Percentiles rank a stretch among this genome's conserved stretches.
Conservation (phyloP, 1,284 basidiomycete species). For the Sporisorium scitamineum region DNA sequence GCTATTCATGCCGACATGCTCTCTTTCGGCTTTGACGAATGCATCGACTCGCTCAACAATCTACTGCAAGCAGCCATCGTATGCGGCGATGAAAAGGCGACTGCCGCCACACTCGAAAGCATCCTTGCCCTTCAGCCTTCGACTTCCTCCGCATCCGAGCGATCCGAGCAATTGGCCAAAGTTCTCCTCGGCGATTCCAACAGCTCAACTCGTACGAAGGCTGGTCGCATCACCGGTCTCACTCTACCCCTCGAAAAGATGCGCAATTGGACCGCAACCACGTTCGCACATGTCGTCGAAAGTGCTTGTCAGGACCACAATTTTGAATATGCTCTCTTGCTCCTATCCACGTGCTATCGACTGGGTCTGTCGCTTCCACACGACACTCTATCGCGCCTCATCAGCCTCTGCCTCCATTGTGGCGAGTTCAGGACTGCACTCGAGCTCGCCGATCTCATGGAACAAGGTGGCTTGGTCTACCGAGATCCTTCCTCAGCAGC, state of each 20-base stretch:
- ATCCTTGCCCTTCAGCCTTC: slow-evolving; percentile 27
- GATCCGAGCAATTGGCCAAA: slow-evolving; percentile 15
- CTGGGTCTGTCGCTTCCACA: slow-evolving; percentile 26
- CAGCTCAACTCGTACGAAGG: not conserved
- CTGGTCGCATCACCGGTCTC: not conserved
- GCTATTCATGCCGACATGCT: slow-evolving; percentile 52
- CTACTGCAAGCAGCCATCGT: slow-evolving; percentile 47
- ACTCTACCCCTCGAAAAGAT: slow-evolving; percentile 20
- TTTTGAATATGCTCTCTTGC: slow-evolving; percentile 49
- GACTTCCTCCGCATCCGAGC: not conserved
- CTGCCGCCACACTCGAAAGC: slow-evolving; percentile 24
- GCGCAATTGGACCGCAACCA: slow-evolving; percentile 53
- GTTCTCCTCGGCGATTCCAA: slow-evolving; percentile 7
- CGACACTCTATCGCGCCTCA: slow-evolving; percentile 18
- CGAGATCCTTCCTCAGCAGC: not conserved
- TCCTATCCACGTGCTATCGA: slow-evolving; percentile 41
- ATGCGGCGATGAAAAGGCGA: slow-evolving; percentile 22
- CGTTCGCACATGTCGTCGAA: slow-evolving; percentile 47
- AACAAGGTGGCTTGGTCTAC: slow-evolving; percentile 32
- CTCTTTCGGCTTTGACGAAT: slow-evolving; percentile 20
- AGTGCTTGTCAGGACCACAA: slow-evolving; percentile 46
- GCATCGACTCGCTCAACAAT: slow-evolving; percentile 48
- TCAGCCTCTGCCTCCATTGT: slow-evolving; percentile 32
- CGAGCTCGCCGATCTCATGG: slow-evolving; percentile 47
- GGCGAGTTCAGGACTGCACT: slow-evolving; percentile 48